Base-by-base conservation (phyloP, 176 grass and related monocot genomes). In the Otatea glauca region DNA sequence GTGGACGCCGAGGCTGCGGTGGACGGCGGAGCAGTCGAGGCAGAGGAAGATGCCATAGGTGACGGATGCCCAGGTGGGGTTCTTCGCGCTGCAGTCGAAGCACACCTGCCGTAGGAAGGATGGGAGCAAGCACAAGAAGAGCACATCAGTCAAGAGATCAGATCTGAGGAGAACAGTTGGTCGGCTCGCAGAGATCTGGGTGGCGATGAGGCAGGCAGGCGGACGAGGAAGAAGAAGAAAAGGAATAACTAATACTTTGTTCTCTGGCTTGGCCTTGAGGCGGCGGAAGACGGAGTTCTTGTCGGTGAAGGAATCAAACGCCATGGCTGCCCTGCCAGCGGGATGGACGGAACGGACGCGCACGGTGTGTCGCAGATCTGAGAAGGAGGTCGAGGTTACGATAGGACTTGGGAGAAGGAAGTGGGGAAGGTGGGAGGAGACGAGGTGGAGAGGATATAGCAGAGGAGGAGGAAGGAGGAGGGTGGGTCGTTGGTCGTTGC, bases 21-120 rank as follows among this genome's bases (percentile, higher is more conserved):
- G 93, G 70, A 91, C 84, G 76, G 93, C 93, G 67, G 93, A 95
- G 88, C 93, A 95, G 87, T 95, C 93, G 65, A 95, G 89, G 88
- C 93, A 95, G 86, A 95, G 93, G 75, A 95, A 95, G 86, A 95
- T 89, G 79, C 93, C 93, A 71, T 95, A 95, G 65, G 93, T 91
- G 81, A 95, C 93, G 74, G 93, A 95, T 7, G 93, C 93, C 93
- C 93, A 95, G 58, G 91, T 93, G 25, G 93, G 93, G 61, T 95
- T 95, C 93, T 87, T 95, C 37, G 93, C 90, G 86, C 48, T 91
- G 90, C 93, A 95, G 87, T 95, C 93, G 84, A 95, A 95, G 79
- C 93, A 95, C 79, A 95, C 91, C 93, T 95, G 90, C 3, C 17
- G 51, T 6, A 20, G 48, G 1, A 4, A 9, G 58, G 58, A 13